Percentiles rank a stretch among this genome's conserved stretches.
Evolutionary conservation across 2,329 filamentous ascomycete species (phyloP).

Genomic region (Endothia cerciana): DNA sequence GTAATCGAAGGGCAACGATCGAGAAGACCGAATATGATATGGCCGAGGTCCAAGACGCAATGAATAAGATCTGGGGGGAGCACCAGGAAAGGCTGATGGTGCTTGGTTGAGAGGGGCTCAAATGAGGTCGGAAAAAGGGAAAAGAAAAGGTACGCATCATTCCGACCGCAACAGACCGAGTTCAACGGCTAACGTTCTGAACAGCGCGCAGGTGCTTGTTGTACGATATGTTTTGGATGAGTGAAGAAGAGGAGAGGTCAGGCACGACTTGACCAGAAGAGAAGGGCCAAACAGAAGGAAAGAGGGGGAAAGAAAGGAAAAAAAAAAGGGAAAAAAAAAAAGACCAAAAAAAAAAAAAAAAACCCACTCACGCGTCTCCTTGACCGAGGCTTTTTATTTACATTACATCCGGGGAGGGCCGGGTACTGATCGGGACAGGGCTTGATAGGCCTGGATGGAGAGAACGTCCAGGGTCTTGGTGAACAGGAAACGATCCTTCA

Average conservation of each 20-base stretch:
- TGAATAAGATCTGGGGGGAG: constrained; percentile 49
- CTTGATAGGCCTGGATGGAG: constrained; percentile 1
- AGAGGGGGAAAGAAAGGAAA: background rate
- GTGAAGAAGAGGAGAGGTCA: background rate
- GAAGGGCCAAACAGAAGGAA: background rate
- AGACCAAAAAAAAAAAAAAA: background rate
- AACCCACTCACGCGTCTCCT: background rate
- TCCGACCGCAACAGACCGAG: background rate
- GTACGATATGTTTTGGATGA: constrained; percentile 3
- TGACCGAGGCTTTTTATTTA: background rate
- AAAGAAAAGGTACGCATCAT: constrained; percentile 1
- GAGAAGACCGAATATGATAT: constrained; percentile 73
- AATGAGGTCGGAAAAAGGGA: background rate
- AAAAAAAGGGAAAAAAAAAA: background rate
- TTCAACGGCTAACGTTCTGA: background rate
- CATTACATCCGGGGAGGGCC: background rate
- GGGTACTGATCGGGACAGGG: background rate
- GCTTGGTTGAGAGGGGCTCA: constrained; percentile 38
- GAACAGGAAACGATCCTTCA: constrained; percentile 17
- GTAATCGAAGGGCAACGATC: constrained; percentile 74
- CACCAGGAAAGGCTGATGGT: constrained; percentile 46
- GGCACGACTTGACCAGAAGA: background rate
- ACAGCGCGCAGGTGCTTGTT: background rate
- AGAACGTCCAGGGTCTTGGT: background rate
- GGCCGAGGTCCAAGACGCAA: constrained; percentile 64